Evolutionary conservation across 495 filamentous ascomycete species (phyloP), one percentile per base, ranked within the genome.

Genomic region (Apodospora peruviana): DNA sequence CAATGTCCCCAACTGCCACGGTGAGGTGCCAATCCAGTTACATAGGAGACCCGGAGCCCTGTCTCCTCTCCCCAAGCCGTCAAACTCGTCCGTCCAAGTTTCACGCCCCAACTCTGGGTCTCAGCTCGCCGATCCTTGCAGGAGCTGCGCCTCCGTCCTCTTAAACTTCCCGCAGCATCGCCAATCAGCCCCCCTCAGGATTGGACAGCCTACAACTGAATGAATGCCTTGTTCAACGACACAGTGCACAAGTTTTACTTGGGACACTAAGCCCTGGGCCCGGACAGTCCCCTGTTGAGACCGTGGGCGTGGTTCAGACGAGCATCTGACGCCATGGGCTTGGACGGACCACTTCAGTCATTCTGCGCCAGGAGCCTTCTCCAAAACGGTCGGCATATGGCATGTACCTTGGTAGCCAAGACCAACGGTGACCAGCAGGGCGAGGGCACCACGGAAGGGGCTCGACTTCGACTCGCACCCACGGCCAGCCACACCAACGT

Each of bases 251-350:
- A 27, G 17, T 18, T 43, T 35, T 46, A 18, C 19, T 25, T 51
- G 45, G 29, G 47, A 23, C 21, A 40, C 46, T 41, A 43, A 39
- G 44, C 48, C 48, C 57, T 52, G 38, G 49, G 7, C 49, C 50
- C 27, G 38, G 56, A 41, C 46, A 32, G 40, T 51, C 51, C 64
- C 60, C 55, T 62, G 56, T 51, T 61, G 56, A 61, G 58, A 67
- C 66, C 58, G 53, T 52, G 51, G 29, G 22, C 50, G 54, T 59
- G 60, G 52, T 67, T 61, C 57, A 64, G 64, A 64, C 61, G 61
- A 61, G 53, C 55, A 55, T 64, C 57, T 65, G 57, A 66, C 64
- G 66, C 64, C 62, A 67, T 66, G 64, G 65, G 65, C 57, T 61
- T 52, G 59, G 44, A 58, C 60, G 56, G 52, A 40, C 56, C 57